Conservation (phyloP, 495 filamentous ascomycete genomes). For the Venustampulla echinocandica region DNA sequence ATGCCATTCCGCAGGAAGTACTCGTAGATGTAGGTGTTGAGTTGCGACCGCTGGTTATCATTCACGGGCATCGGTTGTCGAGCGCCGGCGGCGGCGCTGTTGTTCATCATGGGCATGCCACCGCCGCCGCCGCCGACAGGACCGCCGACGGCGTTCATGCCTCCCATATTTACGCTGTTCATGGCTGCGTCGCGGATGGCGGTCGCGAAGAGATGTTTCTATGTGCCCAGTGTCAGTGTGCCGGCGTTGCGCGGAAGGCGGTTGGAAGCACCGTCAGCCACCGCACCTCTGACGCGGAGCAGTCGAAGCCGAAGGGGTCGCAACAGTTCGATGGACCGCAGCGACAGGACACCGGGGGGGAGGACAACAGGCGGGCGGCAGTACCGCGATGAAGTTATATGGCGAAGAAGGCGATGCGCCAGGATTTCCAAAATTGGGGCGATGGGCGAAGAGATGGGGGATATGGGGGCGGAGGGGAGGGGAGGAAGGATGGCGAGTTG, state of each 20-base stretch:
- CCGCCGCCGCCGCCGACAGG: conserved; percentile 53
- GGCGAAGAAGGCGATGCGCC: too few species aligned
- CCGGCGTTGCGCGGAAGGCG: conserved; percentile 3
- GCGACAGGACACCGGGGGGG: not conserved
- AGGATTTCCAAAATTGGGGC: too few species aligned
- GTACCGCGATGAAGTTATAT: not conserved
- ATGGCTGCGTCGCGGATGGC: conserved; percentile 40
- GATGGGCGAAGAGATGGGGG: too few species aligned
- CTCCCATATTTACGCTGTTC: conserved; percentile 65
- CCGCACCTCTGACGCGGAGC: conserved; percentile 21
- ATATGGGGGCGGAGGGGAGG: too few species aligned
- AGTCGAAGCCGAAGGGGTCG: conserved; percentile 19
- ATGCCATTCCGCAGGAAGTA: conserved; percentile 82
- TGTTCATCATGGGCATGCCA: conserved; percentile 64
- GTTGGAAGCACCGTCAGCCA: conserved; percentile 18
- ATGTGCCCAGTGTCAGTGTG: not conserved
- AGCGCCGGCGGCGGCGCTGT: conserved; percentile 31
- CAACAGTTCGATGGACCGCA: conserved; percentile 9
- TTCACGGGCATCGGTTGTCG: conserved; percentile 24
- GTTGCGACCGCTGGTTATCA: conserved; percentile 32
- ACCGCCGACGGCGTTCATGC: conserved; percentile 56
- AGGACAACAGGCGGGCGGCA: not conserved
- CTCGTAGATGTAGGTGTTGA: conserved; percentile 97
- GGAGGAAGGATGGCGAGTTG: too few species aligned
- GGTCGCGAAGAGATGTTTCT: conserved; percentile 17